phyloP scores from a whole-genome alignment of 2,329 filamentous ascomycete genomes.

The Botrytis fabae region DNA sequence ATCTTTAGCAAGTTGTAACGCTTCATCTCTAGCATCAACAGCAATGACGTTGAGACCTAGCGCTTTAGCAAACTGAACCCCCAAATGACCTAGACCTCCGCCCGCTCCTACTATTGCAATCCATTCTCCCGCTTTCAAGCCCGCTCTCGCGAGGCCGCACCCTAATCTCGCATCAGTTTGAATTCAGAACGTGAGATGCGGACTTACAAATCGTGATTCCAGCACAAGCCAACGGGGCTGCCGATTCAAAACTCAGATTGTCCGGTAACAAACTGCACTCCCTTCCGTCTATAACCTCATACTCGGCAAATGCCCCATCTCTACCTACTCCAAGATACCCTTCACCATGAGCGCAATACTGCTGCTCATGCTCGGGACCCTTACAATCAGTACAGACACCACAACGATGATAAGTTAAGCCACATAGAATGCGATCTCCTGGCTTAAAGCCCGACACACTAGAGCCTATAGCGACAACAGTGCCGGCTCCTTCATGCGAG shows the following conservation, averaged over 20 bases:
- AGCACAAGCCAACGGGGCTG: slow-evolving; percentile 60
- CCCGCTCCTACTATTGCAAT: slow-evolving; percentile 51
- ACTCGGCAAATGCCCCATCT: slow-evolving; percentile 59
- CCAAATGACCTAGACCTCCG: slow-evolving; percentile 56
- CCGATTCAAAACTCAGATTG: slow-evolving; percentile 49
- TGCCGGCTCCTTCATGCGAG: slow-evolving; percentile 43
- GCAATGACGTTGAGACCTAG: slow-evolving; percentile 53
- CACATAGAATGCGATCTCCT: slow-evolving; percentile 53
- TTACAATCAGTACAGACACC: slow-evolving; percentile 54
- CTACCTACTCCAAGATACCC: slow-evolving; percentile 51
- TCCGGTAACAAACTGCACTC: slow-evolving; percentile 50
- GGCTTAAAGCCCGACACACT: slow-evolving; percentile 37
- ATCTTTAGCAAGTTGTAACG: slow-evolving; percentile 48
- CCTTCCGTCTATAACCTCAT: slow-evolving; percentile 51
- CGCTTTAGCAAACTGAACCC: slow-evolving; percentile 51
- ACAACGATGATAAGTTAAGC: slow-evolving; percentile 54
- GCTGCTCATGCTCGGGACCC: slow-evolving; percentile 49
- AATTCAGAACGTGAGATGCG: neutral
- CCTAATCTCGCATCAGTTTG: neutral
- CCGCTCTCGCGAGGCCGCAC: slow-evolving; percentile 43
- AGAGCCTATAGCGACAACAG: slow-evolving; percentile 40
- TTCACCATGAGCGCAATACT: slow-evolving; percentile 52
- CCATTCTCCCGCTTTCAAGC: slow-evolving; percentile 41
- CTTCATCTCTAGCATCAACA: slow-evolving; percentile 50
- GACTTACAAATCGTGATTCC: slow-evolving; percentile 40